These are phyloP conservation scores for Verticillium nonalfalfae DNA, from an alignment of 2,329 filamentous ascomycete genomes.

Conservation along the genomic window DNA sequence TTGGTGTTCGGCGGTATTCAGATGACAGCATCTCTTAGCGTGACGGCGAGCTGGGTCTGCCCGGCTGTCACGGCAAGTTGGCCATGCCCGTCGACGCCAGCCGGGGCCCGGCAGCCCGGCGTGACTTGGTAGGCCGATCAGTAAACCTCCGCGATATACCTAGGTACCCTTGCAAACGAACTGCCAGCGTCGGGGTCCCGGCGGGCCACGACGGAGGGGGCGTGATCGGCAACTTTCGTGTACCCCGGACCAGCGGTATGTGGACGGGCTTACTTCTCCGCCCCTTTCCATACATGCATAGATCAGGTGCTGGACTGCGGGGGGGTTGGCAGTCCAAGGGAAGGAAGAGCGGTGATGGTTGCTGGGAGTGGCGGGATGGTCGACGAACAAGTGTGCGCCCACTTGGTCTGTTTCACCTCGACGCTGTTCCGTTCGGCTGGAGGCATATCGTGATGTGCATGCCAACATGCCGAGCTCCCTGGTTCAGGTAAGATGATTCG, in stretches of 20 bases:
- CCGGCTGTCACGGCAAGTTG: no score
- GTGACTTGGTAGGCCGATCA: no score
- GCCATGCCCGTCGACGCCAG: no score
- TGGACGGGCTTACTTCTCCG: conserved; percentile 3
- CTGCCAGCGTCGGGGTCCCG: not conserved
- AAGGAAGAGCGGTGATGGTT: not conserved
- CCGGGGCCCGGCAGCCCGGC: no score
- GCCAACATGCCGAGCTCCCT: not conserved
- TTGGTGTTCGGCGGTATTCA: no score
- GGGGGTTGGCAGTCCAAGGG: not conserved
- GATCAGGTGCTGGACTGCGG: not conserved
- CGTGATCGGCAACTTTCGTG: not conserved
- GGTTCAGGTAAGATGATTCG: no score
- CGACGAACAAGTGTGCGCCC: conserved; percentile 5
- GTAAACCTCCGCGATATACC: no score
- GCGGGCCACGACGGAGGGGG: not conserved
- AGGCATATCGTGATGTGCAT: not conserved
- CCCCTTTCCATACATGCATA: no score
- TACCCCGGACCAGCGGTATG: not conserved
- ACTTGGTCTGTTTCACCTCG: conserved; percentile 3
- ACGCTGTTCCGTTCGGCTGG: not conserved
- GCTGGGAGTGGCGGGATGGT: not conserved
- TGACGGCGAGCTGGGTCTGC: no score
- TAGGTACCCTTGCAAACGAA: not conserved
- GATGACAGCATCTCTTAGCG: no score